Base-by-base conservation (phyloP, 306 rosid species). In the Astragalus glycyphyllos region DNA sequence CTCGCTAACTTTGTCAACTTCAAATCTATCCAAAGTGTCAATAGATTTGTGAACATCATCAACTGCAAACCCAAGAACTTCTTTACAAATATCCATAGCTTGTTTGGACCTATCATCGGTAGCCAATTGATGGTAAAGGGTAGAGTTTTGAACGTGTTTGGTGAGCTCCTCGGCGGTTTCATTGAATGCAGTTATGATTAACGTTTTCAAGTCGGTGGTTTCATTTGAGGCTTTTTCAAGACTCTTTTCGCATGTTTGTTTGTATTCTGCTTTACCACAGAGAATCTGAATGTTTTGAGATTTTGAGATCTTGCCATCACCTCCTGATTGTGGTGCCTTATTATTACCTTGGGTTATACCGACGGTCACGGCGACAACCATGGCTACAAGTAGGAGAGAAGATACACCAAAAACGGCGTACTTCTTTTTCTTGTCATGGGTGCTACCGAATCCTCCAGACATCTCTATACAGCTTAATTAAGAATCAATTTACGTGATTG, bases 31-130 rank as follows among this genome's bases (percentile, higher is more conserved):
- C 13, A 94, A 20, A 1, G 14, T 73, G 0, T 67, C 26, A 5
- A 81, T 50, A 0, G 97, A 83, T 5, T 45, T 63, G 4, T 16
- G 37, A 1, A 94, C 41, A 7, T 84, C 96, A 26, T 86, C 91
- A 3, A 94, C 76, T 1, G 97, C 90, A 15, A 79, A 90, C 4
- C 82, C 84, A 0, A 91, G 57, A 0, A 95, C 90, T 80, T 95
- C 99, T 10, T 69, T 72, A 85, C 99, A 95, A 29, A 77, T 83
- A 0, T 83, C 78, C 38, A 87, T 58, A 1, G 99, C 97, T 17
- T 86, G 82, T 56, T 58, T 80, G 2, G 86, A 63, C 75, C 64
- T 69, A 5, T 73, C 11, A 16, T 91, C 92, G 5, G 60, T 80
- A 8, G 82, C 77, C 2, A 85, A 51, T 11, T 82, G 87, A 0